Evolutionary conservation across 2,329 filamentous ascomycete genomes (phyloP), one percentile per base, ranked within the genome.

Genomic region (Ceratocystis cubensis): DNA sequence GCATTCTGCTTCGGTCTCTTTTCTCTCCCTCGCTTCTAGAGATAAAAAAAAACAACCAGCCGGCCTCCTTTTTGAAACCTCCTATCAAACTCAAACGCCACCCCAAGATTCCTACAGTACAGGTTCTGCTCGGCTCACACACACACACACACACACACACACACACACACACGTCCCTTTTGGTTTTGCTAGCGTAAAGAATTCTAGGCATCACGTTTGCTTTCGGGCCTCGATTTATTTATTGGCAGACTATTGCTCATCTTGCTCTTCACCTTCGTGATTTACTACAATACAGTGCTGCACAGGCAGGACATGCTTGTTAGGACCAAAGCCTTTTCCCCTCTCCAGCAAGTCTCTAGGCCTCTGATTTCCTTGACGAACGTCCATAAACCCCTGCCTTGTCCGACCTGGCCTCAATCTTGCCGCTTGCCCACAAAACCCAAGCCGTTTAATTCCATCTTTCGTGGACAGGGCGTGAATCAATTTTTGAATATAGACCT

Each of bases 401-500:
- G 56, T n/a, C 28, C 33, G 56, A 59, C 56, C 56, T 59, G 56
- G 56, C 56, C 56, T 59, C 56, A 59, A 59, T 33, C 28, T 57
- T 57, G 53, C 6, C 15, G 20, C 53, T 57, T 22, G 20, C 46
- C 22, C 48, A 53, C 48, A 28, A 41, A 41, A 41, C 37, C 0
- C 4, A 41, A 15, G 13, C 37, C 37, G 10, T 41, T 15, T 41
- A 41, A 41, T 41, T 41, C 37, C 37, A 41, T 5, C 37, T 41
- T 41, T 41, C 37, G 37, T 41, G 37, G 37, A 41, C 10, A 41
- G 37, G 37, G 37, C 10, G 37, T 41, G 10, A 41, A 15, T 41
- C 37, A 41, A 41, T 15, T 41, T 41, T 41, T 41, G 13, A 41
- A 41, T 41, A 41, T 41, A 41, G 37, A 41, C 37, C 6, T 33